Conservation (phyloP, 1,139 yeast species). For the Debaryomyces fabryi region DNA sequence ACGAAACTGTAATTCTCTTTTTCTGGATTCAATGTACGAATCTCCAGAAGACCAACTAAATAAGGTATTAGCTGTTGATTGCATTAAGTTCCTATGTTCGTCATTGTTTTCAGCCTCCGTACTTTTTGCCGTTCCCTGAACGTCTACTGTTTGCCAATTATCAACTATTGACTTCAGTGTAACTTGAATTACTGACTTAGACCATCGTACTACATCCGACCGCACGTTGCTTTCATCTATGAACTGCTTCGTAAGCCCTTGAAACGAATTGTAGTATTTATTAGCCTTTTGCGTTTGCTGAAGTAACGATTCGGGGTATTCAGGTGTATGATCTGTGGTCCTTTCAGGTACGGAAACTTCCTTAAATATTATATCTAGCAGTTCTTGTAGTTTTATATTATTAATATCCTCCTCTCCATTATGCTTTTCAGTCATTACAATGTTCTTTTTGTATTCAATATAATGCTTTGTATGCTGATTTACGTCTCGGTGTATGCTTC, state of each 20-base stretch:
- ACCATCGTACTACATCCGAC: constrained; percentile 36
- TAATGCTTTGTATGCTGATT: not conserved
- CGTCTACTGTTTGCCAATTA: constrained; percentile 28
- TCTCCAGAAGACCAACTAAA: constrained; percentile 52
- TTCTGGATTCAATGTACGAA: constrained; percentile 38
- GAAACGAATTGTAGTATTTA: constrained; percentile 36
- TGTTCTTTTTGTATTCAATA: not conserved
- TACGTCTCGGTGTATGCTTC: not conserved
- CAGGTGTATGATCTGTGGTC: constrained; percentile 5
- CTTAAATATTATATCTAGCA: constrained; percentile 7
- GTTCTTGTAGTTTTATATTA: constrained; percentile 1
- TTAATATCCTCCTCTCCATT: not conserved
- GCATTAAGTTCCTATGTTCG: not conserved
- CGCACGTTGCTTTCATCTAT: constrained; percentile 20
- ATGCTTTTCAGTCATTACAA: not conserved
- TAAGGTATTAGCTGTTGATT: constrained; percentile 34
- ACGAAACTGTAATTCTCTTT: constrained; percentile 26
- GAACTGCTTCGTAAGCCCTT: constrained; percentile 41
- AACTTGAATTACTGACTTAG: constrained; percentile 31
- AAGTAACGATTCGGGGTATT: constrained; percentile 41
- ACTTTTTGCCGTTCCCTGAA: constrained; percentile 8
- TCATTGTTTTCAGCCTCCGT: constrained; percentile 2
- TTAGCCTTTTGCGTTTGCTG: constrained; percentile 36
- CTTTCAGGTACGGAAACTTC: not conserved
- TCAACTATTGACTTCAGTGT: constrained; percentile 33